A percentile compares a stretch with the other conserved stretches of the same genome.
phyloP scores from a whole-genome alignment of 2,329 filamentous ascomycete genomes.

The Zasmidium cellare region DNA sequence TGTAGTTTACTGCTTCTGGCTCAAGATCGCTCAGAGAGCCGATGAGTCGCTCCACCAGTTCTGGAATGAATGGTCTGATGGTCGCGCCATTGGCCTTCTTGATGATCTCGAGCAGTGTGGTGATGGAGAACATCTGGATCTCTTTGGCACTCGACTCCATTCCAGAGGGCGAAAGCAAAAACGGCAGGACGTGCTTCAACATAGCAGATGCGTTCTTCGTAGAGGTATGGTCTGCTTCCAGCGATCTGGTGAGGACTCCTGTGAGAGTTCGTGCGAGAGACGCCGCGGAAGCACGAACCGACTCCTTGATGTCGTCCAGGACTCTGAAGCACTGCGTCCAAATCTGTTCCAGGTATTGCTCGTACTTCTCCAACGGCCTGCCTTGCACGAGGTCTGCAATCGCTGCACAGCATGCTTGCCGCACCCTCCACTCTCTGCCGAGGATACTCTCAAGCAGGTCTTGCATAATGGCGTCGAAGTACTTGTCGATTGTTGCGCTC shows the following conservation, averaged over 20 bases:
- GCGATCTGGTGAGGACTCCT: slow-evolving; percentile 78
- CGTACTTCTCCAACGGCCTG: slow-evolving; percentile 66
- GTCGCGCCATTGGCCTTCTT: slow-evolving; percentile 79
- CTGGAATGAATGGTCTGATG: slow-evolving; percentile 76
- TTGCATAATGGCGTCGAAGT: slow-evolving; percentile 87
- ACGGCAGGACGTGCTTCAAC: slow-evolving; percentile 84
- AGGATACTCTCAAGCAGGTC: slow-evolving; percentile 85
- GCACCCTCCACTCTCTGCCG: slow-evolving; percentile 88
- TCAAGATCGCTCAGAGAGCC: slow-evolving; percentile 84
- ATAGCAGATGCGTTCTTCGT: slow-evolving; percentile 70
- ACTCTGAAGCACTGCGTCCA: slow-evolving; percentile 88
- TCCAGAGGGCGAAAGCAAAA: slow-evolving; percentile 83
- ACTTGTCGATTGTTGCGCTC: slow-evolving; percentile 68
- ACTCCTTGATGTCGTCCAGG: slow-evolving; percentile 92
- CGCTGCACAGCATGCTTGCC: slow-evolving; percentile 88
- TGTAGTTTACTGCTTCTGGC: slow-evolving; percentile 84
- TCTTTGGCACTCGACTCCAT: slow-evolving; percentile 87
- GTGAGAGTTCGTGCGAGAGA: slow-evolving; percentile 81
- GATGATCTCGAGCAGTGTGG: slow-evolving; percentile 81
- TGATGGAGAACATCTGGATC: slow-evolving; percentile 76
- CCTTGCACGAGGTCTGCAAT: slow-evolving; percentile 86
- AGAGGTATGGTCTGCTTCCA: slow-evolving; percentile 73
- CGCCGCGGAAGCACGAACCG: slow-evolving; percentile 77
- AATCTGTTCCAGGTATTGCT: slow-evolving; percentile 79
- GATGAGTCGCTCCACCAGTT: slow-evolving; percentile 78